A percentile compares a stretch with the other conserved stretches of the same genome.
phyloP scores from a whole-genome alignment of 345 rosid genomes.

The Durio zibethinus region DNA sequence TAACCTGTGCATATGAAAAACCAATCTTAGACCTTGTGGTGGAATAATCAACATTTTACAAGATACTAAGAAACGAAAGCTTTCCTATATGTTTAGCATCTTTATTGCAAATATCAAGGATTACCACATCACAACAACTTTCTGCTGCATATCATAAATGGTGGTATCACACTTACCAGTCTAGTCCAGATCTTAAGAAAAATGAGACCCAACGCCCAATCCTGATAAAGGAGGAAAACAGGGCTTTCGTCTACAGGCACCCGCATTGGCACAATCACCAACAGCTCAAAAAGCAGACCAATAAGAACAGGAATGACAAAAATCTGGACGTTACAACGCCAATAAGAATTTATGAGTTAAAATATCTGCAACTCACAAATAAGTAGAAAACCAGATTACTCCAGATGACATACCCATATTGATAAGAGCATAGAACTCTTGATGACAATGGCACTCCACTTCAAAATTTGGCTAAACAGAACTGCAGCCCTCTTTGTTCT shows the following conservation, averaged over 20 bases:
- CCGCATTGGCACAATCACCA: constrained; percentile 98
- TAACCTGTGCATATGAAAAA: constrained; percentile 49
- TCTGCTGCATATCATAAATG: not conserved
- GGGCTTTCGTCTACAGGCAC: constrained; percentile 99
- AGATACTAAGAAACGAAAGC: not conserved
- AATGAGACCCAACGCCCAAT: constrained; percentile 97
- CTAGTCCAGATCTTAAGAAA: constrained; percentile 99
- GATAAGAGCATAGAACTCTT: constrained; percentile 81
- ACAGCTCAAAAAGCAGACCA: constrained; percentile 92
- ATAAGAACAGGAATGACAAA: constrained; percentile 92
- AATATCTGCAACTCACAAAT: not conserved
- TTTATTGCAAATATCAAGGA: not conserved
- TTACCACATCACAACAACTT: not conserved
- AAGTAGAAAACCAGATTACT: not conserved
- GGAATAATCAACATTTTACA: not conserved
- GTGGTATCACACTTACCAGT: constrained; percentile 48
- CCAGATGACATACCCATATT: constrained; percentile 67
- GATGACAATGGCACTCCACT: constrained; percentile 80
- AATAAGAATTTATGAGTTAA: not conserved
- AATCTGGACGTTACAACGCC: constrained; percentile 42
- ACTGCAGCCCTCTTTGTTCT: constrained; percentile 70
- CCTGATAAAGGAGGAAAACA: constrained; percentile 95
- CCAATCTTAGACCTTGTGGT: not conserved
- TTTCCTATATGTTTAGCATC: not conserved
- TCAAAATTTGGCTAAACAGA: constrained; percentile 71